Evolutionary conservation across 1,284 basidiomycete species (phyloP).

Genomic region (Cryptococcus amylolentus): DNA sequence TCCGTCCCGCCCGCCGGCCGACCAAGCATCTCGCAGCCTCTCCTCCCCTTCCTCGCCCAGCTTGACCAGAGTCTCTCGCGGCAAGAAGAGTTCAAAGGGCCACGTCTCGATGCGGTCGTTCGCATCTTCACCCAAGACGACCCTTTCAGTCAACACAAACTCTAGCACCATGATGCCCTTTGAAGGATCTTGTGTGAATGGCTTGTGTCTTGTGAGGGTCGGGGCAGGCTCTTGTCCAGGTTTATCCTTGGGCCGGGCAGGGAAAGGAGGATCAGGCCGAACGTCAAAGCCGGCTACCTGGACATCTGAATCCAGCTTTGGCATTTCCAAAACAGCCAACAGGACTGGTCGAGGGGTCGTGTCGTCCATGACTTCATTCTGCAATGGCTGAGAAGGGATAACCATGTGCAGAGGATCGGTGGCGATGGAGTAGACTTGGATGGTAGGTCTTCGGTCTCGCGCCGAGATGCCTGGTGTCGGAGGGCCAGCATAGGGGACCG

Average conservation of each 20-base stretch:
- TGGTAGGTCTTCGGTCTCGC: constrained; percentile 32
- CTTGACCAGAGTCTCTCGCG: constrained; percentile 53
- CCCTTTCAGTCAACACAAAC: constrained; percentile 19
- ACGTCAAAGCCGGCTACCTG: constrained; percentile 34
- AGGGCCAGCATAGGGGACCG: constrained; percentile 21
- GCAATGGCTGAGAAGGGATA: constrained; percentile 29
- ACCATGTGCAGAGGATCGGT: constrained; percentile 22
- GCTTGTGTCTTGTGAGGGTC: constrained; percentile 27
- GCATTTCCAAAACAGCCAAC: constrained; percentile 33
- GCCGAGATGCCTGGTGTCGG: constrained; percentile 11
- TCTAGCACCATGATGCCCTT: constrained; percentile 45
- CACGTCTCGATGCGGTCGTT: background rate
- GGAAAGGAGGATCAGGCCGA: constrained; percentile 47
- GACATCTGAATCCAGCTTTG: constrained; percentile 22
- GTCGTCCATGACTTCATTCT: constrained; percentile 27
- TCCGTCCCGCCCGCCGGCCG: constrained; percentile 39
- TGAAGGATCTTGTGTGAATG: constrained; percentile 43
- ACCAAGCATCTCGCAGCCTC: constrained; percentile 41
- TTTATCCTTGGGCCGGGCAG: constrained; percentile 10
- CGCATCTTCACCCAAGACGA: background rate
- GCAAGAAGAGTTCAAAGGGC: constrained; percentile 51
- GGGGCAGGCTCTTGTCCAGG: constrained; percentile 3
- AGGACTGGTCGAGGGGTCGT: constrained; percentile 33
- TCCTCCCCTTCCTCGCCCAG: constrained; percentile 46
- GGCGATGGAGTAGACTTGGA: constrained; percentile 38